Evolutionary conservation across 768 basidiomycete genomes (phyloP).

Genomic region (Pleurotus eryngii): DNA sequence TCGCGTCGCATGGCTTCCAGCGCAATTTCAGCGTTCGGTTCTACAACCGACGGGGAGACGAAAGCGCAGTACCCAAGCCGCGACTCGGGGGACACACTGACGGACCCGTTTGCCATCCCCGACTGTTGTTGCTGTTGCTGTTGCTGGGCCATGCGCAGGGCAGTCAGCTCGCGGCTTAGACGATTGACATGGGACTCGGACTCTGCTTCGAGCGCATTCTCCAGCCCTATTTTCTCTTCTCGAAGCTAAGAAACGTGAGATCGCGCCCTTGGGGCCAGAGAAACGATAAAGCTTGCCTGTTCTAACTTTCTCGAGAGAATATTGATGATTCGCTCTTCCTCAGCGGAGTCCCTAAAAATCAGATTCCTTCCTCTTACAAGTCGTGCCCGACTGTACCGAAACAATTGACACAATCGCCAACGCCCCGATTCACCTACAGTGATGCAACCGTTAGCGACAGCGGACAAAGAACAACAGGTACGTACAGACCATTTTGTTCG

Average conservation of each 20-base stretch:
- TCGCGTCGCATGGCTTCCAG: constrained; percentile 74
- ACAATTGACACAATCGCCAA: no score
- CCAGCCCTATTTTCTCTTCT: constrained; percentile 81
- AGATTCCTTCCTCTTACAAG: no score
- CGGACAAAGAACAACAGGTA: no score
- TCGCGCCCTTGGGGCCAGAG: neutral
- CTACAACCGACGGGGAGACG: constrained; percentile 16
- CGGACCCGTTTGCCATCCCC: constrained; percentile 18
- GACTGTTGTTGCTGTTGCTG: constrained; percentile 36
- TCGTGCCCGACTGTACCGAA: no score
- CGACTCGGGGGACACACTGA: constrained; percentile 30
- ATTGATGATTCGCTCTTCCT: constrained; percentile 87
- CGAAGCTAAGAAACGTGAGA: constrained; percentile 46
- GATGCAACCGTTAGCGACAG: no score
- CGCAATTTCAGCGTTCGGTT: constrained; percentile 53
- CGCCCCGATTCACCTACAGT: no score
- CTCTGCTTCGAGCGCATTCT: constrained; percentile 81
- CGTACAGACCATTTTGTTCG: no score
- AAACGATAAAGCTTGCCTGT: constrained; percentile 47
- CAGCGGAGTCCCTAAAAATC: no score
- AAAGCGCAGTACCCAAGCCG: constrained; percentile 27
- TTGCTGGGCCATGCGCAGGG: constrained; percentile 58
- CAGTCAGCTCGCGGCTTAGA: constrained; percentile 66
- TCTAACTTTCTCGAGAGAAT: constrained; percentile 80
- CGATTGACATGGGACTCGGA: constrained; percentile 83